phyloP scores from a whole-genome alignment of 495 filamentous ascomycete genomes.

The Chaetomidium leptoderma region DNA sequence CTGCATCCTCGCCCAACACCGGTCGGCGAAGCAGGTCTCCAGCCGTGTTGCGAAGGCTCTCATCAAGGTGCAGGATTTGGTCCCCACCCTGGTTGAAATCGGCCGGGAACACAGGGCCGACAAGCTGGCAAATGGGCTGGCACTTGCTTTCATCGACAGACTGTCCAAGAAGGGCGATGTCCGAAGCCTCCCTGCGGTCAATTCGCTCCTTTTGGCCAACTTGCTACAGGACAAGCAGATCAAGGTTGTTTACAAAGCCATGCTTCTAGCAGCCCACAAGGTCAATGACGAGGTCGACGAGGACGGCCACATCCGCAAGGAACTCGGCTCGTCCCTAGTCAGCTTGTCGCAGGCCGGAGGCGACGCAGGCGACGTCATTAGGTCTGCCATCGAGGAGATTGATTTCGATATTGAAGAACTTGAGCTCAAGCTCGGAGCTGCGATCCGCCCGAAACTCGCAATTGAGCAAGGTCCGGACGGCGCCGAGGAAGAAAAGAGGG shows the following conservation, averaged over 20 bases:
- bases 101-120: conserved; percentile 62
- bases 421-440: conserved; percentile 64
- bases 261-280: conserved; percentile 56
- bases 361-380: conserved; percentile 55
- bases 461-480: conserved; percentile 43
- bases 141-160: conserved; percentile 60
- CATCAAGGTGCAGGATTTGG: conserved; percentile 57
- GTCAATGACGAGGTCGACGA: conserved; percentile 44
- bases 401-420: conserved; percentile 63
- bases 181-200: conserved; percentile 53
- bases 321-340: conserved; percentile 60
- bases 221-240: conserved; percentile 59
- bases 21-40: conserved; percentile 63
- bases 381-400: conserved; percentile 54
- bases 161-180: conserved; percentile 58
- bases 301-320: conserved; percentile 53
- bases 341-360: conserved; percentile 52
- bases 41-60: conserved; percentile 64
- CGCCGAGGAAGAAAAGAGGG: conserved; percentile 48
- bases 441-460: conserved; percentile 48
- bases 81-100: conserved; percentile 56
- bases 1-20: conserved; percentile 70
- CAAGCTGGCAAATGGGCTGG: conserved; percentile 67
- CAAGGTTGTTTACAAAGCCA: conserved; percentile 55
- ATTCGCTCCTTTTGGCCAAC: conserved; percentile 56